A percentile compares a stretch with the other conserved stretches of the same genome.
These are phyloP conservation scores for Acrocalymma vagum DNA, from an alignment of 2,329 filamentous ascomycete genomes.

Conservation along the genomic window DNA sequence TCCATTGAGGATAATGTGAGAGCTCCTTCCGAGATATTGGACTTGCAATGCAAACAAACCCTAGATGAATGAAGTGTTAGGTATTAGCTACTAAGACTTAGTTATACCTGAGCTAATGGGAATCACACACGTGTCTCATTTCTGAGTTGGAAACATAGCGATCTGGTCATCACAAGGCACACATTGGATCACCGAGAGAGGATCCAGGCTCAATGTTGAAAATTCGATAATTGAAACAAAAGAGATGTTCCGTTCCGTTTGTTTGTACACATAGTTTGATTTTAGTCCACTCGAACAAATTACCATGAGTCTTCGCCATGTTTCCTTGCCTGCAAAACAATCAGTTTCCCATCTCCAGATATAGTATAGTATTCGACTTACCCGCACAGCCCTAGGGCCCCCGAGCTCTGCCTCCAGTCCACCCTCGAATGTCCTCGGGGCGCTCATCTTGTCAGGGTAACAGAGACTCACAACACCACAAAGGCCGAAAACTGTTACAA, in stretches of 20 bases:
- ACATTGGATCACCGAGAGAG: no score
- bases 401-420: conserved; percentile 59
- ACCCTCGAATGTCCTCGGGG: conserved; percentile 55
- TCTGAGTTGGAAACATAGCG: no score
- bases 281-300: neutral
- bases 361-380: conserved; percentile 33
- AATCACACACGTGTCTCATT: no score
- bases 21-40: no score
- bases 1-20: no score
- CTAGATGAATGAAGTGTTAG: no score
- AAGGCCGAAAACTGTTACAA: conserved; percentile 51
- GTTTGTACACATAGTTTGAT: conserved; percentile 17
- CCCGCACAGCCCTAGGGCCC: conserved; percentile 52
- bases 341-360: conserved; percentile 6
- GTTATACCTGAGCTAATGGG: no score
- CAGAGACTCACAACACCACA: conserved; percentile 47
- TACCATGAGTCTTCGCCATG: conserved; percentile 30
- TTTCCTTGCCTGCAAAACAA: conserved; percentile 26
- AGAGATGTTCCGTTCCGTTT: conserved; percentile 11
- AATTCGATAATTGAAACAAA: no score
- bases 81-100: no score
- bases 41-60: no score
- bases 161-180: no score
- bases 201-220: no score
- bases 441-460: conserved; percentile 57